Conservation (phyloP, 768 basidiomycete genomes). For the Sarcomyxa edulis region DNA sequence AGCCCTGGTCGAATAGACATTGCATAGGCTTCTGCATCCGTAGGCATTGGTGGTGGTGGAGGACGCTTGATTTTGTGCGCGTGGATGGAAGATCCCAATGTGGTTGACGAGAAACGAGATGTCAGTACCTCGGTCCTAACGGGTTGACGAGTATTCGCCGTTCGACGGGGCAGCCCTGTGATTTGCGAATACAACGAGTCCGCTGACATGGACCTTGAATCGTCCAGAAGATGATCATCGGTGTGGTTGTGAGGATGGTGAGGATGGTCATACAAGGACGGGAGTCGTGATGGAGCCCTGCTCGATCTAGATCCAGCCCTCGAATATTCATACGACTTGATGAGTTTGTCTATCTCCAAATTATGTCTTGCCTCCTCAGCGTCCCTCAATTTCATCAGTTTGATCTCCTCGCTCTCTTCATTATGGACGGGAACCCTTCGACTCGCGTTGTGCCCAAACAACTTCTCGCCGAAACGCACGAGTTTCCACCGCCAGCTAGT, state of each 20-base stretch:
- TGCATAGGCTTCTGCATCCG: constrained; percentile 61
- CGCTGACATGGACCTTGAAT: constrained; percentile 30
- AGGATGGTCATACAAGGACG: constrained; percentile 26
- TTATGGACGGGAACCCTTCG: constrained; percentile 9
- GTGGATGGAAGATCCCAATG: constrained; percentile 28
- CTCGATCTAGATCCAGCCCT: constrained; percentile 30
- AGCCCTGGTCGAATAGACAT: constrained; percentile 37
- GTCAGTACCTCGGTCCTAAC: constrained; percentile 40
- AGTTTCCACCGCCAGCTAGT: constrained; percentile 53
- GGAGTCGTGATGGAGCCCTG: constrained; percentile 36
- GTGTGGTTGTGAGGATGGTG: constrained; percentile 11
- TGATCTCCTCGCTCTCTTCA: constrained; percentile 38
- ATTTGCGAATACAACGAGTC: constrained; percentile 63
- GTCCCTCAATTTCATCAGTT: constrained; percentile 43
- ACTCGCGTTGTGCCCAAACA: constrained; percentile 44
- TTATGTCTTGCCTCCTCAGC: constrained; percentile 47
- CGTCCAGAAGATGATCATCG: too few species aligned
- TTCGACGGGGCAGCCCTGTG: constrained; percentile 55
- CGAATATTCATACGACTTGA: constrained; percentile 44
- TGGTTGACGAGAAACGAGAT: constrained; percentile 46
- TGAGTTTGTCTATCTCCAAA: constrained; percentile 46
- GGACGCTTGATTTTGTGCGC: constrained; percentile 5
- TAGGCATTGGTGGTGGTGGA: constrained; percentile 23
- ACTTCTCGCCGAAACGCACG: constrained; percentile 46
- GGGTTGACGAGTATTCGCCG: constrained; percentile 72